Evolutionary conservation across 371 early-diverging fungal species (phyloP), one percentile per base, ranked within the genome.

Genomic region (Basidiobolus meristosporus): DNA sequence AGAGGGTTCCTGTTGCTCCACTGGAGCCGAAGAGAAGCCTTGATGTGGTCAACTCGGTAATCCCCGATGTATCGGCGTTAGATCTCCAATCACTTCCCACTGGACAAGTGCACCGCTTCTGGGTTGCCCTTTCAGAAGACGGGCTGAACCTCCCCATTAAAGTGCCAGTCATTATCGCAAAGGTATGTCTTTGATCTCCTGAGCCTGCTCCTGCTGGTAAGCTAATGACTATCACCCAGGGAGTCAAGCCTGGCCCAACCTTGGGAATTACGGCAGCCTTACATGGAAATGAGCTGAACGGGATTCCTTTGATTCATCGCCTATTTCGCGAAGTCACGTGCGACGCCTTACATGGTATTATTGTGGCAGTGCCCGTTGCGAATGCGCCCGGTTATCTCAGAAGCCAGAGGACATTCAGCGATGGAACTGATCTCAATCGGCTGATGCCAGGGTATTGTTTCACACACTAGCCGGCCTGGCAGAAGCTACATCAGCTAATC

Each of bases 251-350:
- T 23, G 70, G 70, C 0, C 70, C 70, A 6, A 54, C 66, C n/a
- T 59, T 70, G 10, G 70, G 70, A 3, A 40, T 54, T 45, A 78
- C 79, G 1, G 77, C 72, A 41, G 90, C 82, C 1, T 65, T 89
- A 11, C 90, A 90, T 50, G 89, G 90, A 40, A 87, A 90, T 48
- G 90, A 90, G 46, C 62, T 90, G 38, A 90, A 90, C 47, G 90
- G 90, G 21, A 83, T 90, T 16, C 87, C 87, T 4, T 70, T 85
- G 48, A 88, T 87, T 28, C 90, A 90, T 51, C 70, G 82, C 33
- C 62, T 72, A 44, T 77, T 84, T 19, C 66, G 70, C 10, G 89
- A 87, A 45, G 71, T 90, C 22, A 68, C 77, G 39, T 70, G 77
- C 16, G 50, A 60, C 36, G 60, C 64, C 3, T 64, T 90, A 16